These are phyloP conservation scores for Lipomyces sp. DNA, from an alignment of 805 yeast species.

Conservation along the genomic window DNA sequence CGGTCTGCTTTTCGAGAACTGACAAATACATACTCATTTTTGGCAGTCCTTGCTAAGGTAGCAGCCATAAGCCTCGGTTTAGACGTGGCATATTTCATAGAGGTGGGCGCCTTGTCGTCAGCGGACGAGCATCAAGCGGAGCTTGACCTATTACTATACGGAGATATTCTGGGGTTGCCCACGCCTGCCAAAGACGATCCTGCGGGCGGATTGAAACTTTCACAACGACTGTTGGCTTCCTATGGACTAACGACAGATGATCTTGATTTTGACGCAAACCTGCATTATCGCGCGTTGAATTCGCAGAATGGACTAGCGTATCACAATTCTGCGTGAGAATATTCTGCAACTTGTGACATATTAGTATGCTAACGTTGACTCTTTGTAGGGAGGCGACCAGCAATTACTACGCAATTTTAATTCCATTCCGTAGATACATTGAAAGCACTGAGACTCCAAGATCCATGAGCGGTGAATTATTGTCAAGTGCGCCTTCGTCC, in stretches of 20 bases:
- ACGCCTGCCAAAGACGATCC: conserved; percentile 7
- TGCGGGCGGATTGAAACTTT: conserved; percentile 2
- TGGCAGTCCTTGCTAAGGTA: conserved; percentile 17
- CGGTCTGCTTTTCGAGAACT: conserved; percentile 2
- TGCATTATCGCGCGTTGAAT: conserved; percentile 14
- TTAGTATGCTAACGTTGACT: neutral
- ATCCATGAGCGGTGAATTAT: neutral
- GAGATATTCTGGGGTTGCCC: conserved; percentile 18
- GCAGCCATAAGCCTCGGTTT: conserved; percentile 12
- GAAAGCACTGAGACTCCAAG: neutral
- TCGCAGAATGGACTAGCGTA: conserved; percentile 16
- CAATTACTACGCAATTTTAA: neutral
- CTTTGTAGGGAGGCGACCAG: neutral
- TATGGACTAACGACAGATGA: conserved; percentile 9
- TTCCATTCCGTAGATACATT: conserved; percentile 5
- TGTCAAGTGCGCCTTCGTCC: neutral
- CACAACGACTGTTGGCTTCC: conserved; percentile 6
- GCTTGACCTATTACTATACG: conserved; percentile 5
- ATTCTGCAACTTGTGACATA: neutral
- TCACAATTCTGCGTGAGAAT: conserved; percentile 13
- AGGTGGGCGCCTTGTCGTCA: conserved; percentile 9
- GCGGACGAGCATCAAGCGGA: conserved; percentile 9
- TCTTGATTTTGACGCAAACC: conserved; percentile 1
- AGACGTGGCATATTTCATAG: conserved; percentile 15
- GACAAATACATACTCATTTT: conserved; percentile 7